These are phyloP conservation scores for Pyrus communis DNA, from an alignment of 306 rosid genomes.

Conservation along the genomic window DNA sequence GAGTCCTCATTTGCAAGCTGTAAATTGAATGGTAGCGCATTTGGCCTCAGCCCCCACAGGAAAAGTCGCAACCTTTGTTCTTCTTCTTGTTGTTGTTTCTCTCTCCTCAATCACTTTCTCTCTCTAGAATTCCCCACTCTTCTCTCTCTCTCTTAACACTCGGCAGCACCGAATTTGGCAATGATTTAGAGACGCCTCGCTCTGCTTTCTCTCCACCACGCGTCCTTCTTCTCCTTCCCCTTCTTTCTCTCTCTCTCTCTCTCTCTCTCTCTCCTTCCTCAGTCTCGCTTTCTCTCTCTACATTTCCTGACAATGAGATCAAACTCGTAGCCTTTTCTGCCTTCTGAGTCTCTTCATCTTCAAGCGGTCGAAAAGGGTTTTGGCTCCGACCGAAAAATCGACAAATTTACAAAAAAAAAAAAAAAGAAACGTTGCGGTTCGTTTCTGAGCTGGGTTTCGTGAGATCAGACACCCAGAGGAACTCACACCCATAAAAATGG, in stretches of 20 bases:
- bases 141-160: not conserved
- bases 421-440: not conserved
- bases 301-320: constrained; percentile 54
- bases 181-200: constrained; percentile 40
- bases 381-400: not conserved
- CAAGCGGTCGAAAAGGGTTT: not conserved
- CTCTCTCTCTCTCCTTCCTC: not conserved
- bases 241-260: not conserved
- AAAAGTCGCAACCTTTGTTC: constrained; percentile 8
- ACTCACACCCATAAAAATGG: constrained; percentile 26
- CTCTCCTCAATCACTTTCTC: constrained; percentile 1
- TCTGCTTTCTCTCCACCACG: constrained; percentile 38
- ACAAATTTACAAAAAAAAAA: not conserved
- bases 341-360: not conserved
- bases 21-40: constrained; percentile 35
- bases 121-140: not conserved
- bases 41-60: constrained; percentile 31
- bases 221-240: constrained; percentile 29
- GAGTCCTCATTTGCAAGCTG: constrained; percentile 48
- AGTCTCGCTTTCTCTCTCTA: not conserved
- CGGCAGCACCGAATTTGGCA: constrained; percentile 46
- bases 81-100: not conserved
- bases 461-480: constrained; percentile 28
- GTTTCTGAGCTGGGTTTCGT: constrained; percentile 10
- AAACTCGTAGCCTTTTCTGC: constrained; percentile 13